Evolutionary conservation across 2,329 filamentous ascomycete genomes (phyloP).

Genomic region (Botryotinia globosa): DNA sequence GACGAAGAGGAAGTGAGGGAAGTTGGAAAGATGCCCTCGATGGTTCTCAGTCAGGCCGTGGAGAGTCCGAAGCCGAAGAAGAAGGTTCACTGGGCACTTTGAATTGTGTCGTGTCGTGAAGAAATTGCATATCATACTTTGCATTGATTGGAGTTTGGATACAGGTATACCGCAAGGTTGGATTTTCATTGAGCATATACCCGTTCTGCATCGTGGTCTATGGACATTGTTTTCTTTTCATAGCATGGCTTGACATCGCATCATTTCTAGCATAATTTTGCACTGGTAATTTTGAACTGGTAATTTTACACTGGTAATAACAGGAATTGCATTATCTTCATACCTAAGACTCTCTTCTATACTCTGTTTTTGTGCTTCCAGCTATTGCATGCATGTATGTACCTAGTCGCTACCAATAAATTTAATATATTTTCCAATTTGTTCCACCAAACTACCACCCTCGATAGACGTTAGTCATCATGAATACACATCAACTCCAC

Average conservation of each 20-base stretch:
- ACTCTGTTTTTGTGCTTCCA: not conserved
- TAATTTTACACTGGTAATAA: not conserved
- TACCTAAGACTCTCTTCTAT: not conserved
- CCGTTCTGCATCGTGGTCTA: not conserved
- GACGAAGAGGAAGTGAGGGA: constrained; percentile 23
- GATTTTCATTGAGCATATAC: constrained; percentile 9
- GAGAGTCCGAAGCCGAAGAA: constrained; percentile 34
- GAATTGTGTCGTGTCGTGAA: constrained; percentile 26
- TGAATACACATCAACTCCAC: not conserved
- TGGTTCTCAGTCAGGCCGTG: constrained; percentile 16
- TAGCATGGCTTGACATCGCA: not conserved
- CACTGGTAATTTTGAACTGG: no score
- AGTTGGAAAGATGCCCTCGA: constrained; percentile 13
- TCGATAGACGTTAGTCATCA: not conserved
- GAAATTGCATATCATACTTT: constrained; percentile 15
- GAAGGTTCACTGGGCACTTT: constrained; percentile 37
- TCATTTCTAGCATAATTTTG: not conserved
- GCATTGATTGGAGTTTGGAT: constrained; percentile 26
- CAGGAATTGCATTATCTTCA: not conserved
- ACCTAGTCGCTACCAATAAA: not conserved
- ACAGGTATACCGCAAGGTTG: constrained; percentile 12
- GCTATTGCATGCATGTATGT: not conserved
- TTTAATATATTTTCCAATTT: not conserved
- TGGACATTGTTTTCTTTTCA: not conserved
- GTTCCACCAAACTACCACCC: not conserved